Base-by-base conservation (phyloP, 305 asterid species). In the Galium porrigens region DNA sequence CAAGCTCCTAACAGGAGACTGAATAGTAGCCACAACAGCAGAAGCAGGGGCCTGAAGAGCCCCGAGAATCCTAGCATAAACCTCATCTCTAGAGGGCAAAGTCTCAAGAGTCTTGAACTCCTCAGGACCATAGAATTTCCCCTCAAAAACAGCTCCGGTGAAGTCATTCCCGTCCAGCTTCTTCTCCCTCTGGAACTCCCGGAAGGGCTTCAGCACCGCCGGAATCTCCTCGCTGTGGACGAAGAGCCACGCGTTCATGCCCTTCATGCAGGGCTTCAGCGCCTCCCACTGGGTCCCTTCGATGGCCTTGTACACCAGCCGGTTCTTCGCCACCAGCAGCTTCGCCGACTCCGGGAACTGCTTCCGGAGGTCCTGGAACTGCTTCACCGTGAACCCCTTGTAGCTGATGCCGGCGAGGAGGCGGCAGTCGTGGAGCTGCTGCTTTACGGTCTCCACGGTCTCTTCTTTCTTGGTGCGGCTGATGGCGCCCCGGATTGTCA, bases 211-310 rank as follows among this genome's bases (percentile, higher is more conserved):
- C 61, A 90, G 57, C 2, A 95, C 96, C 18, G 92, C 89, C 2
- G 96, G 96, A 30, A 90, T 85, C 69, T 90, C 96, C 76, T 90
- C 96, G 65, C 74, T 81, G 66, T 82, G 96, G 33, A 90, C 88
- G 49, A 90, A 90, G 0, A 90, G 77, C 96, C 96, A 90, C 5
- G 92, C 97, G 46, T 90, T 90, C 96, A 90, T 90, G 12, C 97
- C 96, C 63, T 78, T 85, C 96, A 90, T 90, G 66, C 95, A 90
- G 0, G 95, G 97, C 73, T 85, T 82, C 70, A 90, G 70, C 7
- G 82, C 88, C 71, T 86, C 96, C 95, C 95, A 90, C 63, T 77
- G 74, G 2, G 95, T 88, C 64, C 95, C 94, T 68, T 88, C 95
- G 44, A 90, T 85, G 63, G 97, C 97, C 64, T 90, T 90, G 14